Conservation (phyloP, 2,329 filamentous ascomycete species). For the Mycosphaerella arachidis region DNA sequence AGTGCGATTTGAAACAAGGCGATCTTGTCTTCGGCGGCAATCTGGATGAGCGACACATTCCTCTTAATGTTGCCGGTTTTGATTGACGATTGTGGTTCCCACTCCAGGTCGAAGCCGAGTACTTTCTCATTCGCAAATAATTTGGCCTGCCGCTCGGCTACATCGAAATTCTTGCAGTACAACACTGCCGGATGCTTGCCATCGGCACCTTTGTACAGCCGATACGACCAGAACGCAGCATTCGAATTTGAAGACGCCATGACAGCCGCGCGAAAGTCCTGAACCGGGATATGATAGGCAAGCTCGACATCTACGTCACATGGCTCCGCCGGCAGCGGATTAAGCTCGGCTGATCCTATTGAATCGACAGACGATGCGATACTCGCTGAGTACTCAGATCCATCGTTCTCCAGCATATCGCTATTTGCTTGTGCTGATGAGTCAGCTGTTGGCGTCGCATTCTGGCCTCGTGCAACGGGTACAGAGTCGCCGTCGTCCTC, state of each 20-base stretch:
- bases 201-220: conserved; percentile 63
- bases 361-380: not conserved
- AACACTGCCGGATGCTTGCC: conserved; percentile 69
- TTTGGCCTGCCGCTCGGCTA: conserved; percentile 61
- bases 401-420: not conserved
- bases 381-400: not conserved
- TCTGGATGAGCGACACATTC: conserved; percentile 76
- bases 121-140: conserved; percentile 66
- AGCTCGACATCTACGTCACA: not conserved
- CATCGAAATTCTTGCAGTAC: conserved; percentile 67
- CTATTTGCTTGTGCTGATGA: not conserved
- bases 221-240: conserved; percentile 58
- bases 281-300: conserved; percentile 25
- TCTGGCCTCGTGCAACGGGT: not conserved
- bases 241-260: conserved; percentile 26
- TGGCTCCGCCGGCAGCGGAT: not conserved
- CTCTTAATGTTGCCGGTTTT: conserved; percentile 50
- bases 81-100: conserved; percentile 48
- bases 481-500: not conserved
- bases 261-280: conserved; percentile 25
- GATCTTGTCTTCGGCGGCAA: conserved; percentile 72
- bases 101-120: conserved; percentile 88
- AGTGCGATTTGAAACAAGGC: conserved; percentile 76
- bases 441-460: not conserved
- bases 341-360: not conserved